Evolutionary conservation across 768 basidiomycete species (phyloP), one percentile per base, ranked within the genome.

Genomic region (Lactarius sanguifluus): DNA sequence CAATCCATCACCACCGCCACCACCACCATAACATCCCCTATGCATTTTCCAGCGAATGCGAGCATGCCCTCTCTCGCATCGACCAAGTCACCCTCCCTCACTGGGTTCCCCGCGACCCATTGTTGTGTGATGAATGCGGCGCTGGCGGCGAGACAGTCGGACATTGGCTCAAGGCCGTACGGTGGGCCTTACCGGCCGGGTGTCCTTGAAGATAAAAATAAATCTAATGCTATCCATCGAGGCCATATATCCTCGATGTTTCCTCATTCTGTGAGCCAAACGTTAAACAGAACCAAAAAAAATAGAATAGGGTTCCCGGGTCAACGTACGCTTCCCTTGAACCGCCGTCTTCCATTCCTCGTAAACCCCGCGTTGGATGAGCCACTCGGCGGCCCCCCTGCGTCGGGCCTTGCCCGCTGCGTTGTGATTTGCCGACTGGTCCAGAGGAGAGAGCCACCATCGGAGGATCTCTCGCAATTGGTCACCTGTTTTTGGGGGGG

Each of bases 391-490:
- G 4, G 52, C 43, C 12, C 38, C 52, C 2, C 23, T 56, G 52
- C 60, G 59, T 8, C 59, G 52, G 1, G 28, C 32, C 38, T 43
- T 47, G 7, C 20, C 59, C 18, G 52, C 59, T 2, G 20, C 30
- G 7, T 23, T 65, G 41, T 60, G 41, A 36, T 65, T 28, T 60
- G 50, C 23, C 3, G 64, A 65, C 36, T 58, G 52, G 52, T 65
- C 55, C 40, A 59, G 58, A 43, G 64, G 58, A 13, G 50, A 59
- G 12, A 60, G 64, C 64, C 64, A 65, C 23, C 59, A 16, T 5
- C 50, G 56, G 5, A 54, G 12, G n/a, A 3, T 25, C 20, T 55
- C 34, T 59, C 54, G 64, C 40, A 55, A 32, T 36, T 45, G 7
- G 32, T 43, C 16, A 60, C 25, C 25, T 52, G 50, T 52, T 25